These are phyloP conservation scores for Maudiozyma bulderi DNA, from an alignment of 805 yeast species.

Conservation along the genomic window DNA sequence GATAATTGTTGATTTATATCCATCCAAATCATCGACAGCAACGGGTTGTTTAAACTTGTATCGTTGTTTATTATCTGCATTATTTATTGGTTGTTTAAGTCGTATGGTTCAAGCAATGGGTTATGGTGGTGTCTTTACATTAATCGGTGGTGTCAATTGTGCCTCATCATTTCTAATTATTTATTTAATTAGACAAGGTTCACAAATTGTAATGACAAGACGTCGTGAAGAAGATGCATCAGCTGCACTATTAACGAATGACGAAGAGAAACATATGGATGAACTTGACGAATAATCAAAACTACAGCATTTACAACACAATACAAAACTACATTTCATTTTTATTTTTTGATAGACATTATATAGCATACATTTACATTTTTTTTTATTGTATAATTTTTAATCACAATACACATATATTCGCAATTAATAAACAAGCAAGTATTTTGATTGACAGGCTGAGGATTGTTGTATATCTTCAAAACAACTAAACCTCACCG, in stretches of 20 bases:
- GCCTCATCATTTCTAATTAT: conserved; percentile 18
- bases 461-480: too few species aligned
- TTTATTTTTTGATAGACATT: background rate
- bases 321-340: background rate
- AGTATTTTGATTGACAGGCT: too few species aligned
- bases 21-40: conserved; percentile 61
- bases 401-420: too few species aligned
- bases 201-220: conserved; percentile 22
- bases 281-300: background rate
- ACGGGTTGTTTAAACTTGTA: conserved; percentile 63
- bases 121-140: conserved; percentile 68
- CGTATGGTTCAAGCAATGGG: conserved; percentile 50
- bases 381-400: too few species aligned
- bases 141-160: conserved; percentile 46
- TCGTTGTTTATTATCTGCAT: conserved; percentile 66
- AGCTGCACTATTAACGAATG: background rate
- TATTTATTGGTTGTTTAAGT: conserved; percentile 56
- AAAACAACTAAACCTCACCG: too few species aligned
- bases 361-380: background rate
- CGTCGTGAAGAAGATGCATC: conserved; percentile 1
- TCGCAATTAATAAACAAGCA: too few species aligned
- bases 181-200: conserved; percentile 27
- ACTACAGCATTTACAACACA: background rate
- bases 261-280: background rate
- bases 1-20: conserved; percentile 66